Conservation (phyloP, 192 early-diverging fungal species). For the Coemansia sp. region DNA sequence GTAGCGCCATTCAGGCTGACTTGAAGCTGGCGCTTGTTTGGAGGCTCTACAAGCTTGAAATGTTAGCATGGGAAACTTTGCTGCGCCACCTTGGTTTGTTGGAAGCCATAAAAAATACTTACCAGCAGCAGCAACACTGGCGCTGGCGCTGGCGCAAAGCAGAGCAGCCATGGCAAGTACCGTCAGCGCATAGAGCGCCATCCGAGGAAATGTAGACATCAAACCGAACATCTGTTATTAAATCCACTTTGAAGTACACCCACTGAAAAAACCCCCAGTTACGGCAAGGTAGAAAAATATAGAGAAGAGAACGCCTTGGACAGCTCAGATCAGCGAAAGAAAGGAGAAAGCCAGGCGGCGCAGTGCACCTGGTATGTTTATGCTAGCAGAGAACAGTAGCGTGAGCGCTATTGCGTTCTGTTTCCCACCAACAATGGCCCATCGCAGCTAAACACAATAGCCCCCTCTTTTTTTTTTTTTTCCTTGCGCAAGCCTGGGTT, state of each 20-base stretch:
- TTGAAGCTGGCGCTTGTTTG: slow-evolving; percentile 20
- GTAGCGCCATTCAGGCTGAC: slow-evolving; percentile 16
- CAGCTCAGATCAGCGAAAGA: slow-evolving; percentile 2
- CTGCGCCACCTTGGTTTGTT: neutral
- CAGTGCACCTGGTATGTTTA: neutral
- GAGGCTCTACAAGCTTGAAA: no score
- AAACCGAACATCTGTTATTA: neutral
- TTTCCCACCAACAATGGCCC: slow-evolving; percentile 6
- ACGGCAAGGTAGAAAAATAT: neutral
- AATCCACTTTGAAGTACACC: no score
- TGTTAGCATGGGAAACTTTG: no score
- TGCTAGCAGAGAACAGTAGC: slow-evolving; percentile 4
- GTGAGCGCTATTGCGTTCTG: neutral
- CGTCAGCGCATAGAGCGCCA: slow-evolving; percentile 5
- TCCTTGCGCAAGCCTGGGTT: no score
- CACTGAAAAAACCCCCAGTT: no score
- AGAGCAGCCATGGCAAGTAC: neutral
- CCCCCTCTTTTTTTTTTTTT: neutral
- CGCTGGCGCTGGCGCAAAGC: neutral
- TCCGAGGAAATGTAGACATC: neutral
- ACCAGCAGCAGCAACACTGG: neutral
- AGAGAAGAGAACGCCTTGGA: neutral
- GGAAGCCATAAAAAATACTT: neutral
- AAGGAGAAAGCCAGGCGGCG: neutral
- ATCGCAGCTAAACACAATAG: slow-evolving; percentile 4